These are phyloP conservation scores for Podaxis sp. DNA, from an alignment of 768 basidiomycete genomes.

Conservation along the genomic window DNA sequence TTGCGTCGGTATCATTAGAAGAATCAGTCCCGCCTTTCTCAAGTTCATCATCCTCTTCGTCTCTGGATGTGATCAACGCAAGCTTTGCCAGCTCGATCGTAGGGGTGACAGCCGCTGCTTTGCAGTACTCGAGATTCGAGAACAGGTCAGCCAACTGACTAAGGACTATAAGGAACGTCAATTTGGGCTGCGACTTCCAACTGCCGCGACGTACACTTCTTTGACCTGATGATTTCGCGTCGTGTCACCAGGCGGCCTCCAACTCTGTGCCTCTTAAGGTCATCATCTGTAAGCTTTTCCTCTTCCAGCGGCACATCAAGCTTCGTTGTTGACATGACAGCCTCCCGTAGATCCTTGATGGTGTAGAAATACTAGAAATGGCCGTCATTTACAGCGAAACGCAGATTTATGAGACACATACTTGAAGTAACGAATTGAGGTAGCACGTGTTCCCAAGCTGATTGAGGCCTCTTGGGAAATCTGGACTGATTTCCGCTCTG, in stretches of 20 bases:
- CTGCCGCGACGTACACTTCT: slow-evolving; percentile 61
- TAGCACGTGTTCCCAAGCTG: slow-evolving; percentile 91
- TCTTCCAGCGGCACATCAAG: slow-evolving; percentile 54
- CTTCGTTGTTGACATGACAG: slow-evolving; percentile 61
- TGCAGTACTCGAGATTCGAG: slow-evolving; percentile 67
- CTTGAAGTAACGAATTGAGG: slow-evolving; percentile 77
- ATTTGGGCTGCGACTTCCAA: not conserved
- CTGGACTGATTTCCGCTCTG: slow-evolving; percentile 49
- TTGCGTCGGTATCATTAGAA: slow-evolving; percentile 87
- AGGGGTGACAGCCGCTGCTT: slow-evolving; percentile 72
- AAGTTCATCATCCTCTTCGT: slow-evolving; percentile 83
- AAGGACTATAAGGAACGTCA: slow-evolving; percentile 57
- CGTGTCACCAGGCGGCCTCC: slow-evolving; percentile 83
- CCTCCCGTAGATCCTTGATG: slow-evolving; percentile 84
- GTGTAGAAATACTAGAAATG: slow-evolving; percentile 87
- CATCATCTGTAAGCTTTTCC: slow-evolving; percentile 77
- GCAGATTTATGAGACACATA: slow-evolving; percentile 22
- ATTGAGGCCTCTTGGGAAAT: slow-evolving; percentile 83
- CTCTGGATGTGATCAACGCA: slow-evolving; percentile 85
- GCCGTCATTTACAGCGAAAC: not conserved
- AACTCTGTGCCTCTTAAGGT: slow-evolving; percentile 80
- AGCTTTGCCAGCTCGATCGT: slow-evolving; percentile 87
- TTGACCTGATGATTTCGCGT: slow-evolving; percentile 80
- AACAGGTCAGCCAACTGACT: slow-evolving; percentile 79
- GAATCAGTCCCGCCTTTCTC: slow-evolving; percentile 75